Conservation (phyloP, 768 basidiomycete species). For the Sarcodon sp. region DNA sequence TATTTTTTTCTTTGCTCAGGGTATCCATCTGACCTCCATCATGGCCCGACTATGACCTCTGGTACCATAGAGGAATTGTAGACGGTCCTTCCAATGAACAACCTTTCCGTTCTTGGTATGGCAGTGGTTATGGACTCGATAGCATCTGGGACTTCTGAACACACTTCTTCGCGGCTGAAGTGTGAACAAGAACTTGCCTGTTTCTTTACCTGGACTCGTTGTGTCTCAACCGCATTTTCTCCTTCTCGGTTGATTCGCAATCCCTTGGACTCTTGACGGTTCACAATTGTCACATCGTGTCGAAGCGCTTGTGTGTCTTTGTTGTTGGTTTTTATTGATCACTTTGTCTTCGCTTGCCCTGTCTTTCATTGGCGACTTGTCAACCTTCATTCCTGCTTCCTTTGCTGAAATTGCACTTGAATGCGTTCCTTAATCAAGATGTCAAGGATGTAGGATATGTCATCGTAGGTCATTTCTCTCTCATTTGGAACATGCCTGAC, state of each 20-base stretch:
- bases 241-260: conserved; percentile 18
- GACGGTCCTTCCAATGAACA: conserved; percentile 29
- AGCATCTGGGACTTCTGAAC: conserved; percentile 22
- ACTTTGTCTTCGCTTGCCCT: conserved; percentile 23
- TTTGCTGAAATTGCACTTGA: conserved; percentile 3
- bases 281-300: conserved; percentile 18
- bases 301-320: conserved; percentile 37
- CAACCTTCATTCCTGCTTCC: conserved; percentile 12
- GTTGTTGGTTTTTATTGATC: conserved; percentile 32
- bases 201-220: conserved; percentile 35
- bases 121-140: conserved; percentile 38
- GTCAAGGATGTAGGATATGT: conserved; percentile 99
- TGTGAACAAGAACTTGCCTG: conserved; percentile 39
- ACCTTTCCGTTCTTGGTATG: conserved; percentile 32
- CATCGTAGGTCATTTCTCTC: conserved; percentile 46
- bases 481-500: conserved; percentile 1
- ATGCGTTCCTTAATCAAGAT: conserved; percentile 40
- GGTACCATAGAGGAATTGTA: conserved; percentile 12
- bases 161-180: conserved; percentile 24
- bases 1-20: conserved; percentile 12
- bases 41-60: conserved; percentile 19
- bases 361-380: conserved; percentile 13
- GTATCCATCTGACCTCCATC: conserved; percentile 31
- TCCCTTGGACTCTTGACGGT: conserved; percentile 21
- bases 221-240: conserved; percentile 20